Evolutionary conservation across 352 stramenopile species (phyloP).

Genomic region (Phytophthora multivora): DNA sequence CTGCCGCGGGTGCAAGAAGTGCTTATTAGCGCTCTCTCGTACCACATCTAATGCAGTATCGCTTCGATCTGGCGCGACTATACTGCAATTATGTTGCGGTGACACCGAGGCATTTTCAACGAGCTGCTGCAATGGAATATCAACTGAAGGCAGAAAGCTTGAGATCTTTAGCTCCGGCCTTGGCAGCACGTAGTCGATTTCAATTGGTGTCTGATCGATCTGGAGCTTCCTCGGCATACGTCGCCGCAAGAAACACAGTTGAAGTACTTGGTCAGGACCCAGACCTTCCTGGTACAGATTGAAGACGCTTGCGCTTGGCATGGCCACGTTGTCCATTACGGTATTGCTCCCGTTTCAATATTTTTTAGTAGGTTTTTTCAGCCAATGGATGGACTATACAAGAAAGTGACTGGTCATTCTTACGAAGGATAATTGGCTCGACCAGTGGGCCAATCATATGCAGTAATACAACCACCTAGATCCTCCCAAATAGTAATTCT

Average conservation of each 20-base stretch:
- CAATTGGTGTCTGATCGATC: conserved; percentile 26
- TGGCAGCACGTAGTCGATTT: conserved; percentile 61
- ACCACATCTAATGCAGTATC: background rate
- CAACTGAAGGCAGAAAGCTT: conserved; percentile 40
- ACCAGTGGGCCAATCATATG: conserved; percentile 9
- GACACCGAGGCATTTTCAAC: background rate
- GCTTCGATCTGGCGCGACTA: background rate
- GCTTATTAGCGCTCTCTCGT: conserved; percentile 26
- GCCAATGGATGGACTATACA: background rate
- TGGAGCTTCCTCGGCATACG: conserved; percentile 27
- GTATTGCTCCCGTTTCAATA: conserved; percentile 1
- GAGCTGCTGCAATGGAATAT: conserved; percentile 36
- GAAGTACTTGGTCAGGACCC: conserved; percentile 54
- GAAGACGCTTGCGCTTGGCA: conserved; percentile 36
- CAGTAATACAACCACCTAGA: background rate
- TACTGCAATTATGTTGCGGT: background rate
- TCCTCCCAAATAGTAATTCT: background rate
- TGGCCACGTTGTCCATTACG: background rate
- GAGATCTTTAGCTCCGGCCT: conserved; percentile 39
- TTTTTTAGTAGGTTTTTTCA: background rate
- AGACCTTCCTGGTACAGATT: conserved; percentile 71
- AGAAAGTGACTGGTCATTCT: conserved; percentile 18
- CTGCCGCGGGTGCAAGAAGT: conserved; percentile 35
- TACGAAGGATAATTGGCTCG: conserved; percentile 9
- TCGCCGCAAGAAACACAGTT: conserved; percentile 59